phyloP scores from a whole-genome alignment of 768 basidiomycete species.

The Scleroderma citrinum region DNA sequence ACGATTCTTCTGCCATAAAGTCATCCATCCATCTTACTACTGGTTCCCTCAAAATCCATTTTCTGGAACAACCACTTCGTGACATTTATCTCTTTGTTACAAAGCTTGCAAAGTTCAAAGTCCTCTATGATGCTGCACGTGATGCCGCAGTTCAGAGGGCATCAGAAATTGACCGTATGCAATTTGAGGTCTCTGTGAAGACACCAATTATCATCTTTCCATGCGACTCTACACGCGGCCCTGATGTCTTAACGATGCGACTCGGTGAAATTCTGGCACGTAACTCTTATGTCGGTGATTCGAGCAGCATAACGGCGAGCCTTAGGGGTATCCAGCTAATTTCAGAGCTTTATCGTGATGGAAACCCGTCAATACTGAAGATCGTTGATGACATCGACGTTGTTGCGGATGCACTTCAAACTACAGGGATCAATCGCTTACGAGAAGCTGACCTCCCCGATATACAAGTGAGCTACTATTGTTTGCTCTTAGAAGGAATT shows the following conservation, averaged over 20 bases:
- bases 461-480: constrained; percentile 51
- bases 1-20: constrained; percentile 71
- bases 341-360: constrained; percentile 54
- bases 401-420: constrained; percentile 61
- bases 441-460: constrained; percentile 55
- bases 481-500: neutral
- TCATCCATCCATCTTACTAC: constrained; percentile 76
- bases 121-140: constrained; percentile 89
- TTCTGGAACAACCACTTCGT: constrained; percentile 86
- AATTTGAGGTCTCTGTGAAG: constrained; percentile 85
- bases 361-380: constrained; percentile 53
- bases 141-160: constrained; percentile 89
- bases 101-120: constrained; percentile 87
- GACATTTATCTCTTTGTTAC: constrained; percentile 77
- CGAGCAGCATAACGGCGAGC: constrained; percentile 64
- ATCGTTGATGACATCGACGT: constrained; percentile 91
- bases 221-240: constrained; percentile 50
- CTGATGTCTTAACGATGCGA: constrained; percentile 70
- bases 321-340: constrained; percentile 80
- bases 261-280: constrained; percentile 85
- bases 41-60: constrained; percentile 87
- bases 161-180: constrained; percentile 90
- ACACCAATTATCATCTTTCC: constrained; percentile 92
- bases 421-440: constrained; percentile 46
- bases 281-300: constrained; percentile 58